A percentile compares a stretch with the other conserved stretches of the same genome.
Evolutionary conservation across 345 rosid genomes (phyloP).

Genomic region (Euclidium syriacum): DNA sequence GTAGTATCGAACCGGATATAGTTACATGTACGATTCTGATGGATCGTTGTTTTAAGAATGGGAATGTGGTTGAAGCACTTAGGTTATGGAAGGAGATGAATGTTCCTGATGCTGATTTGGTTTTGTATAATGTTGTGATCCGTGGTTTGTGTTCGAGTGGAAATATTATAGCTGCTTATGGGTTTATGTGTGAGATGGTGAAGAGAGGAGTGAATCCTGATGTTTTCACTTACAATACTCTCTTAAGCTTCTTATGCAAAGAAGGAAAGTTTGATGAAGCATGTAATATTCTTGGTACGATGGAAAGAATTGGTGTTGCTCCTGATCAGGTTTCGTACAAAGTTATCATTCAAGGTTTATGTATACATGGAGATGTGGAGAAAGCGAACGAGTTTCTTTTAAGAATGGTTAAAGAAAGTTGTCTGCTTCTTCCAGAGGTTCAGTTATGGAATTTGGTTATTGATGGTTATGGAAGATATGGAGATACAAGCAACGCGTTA

Average conservation of each 20-base stretch:
- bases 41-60: conserved; percentile 64
- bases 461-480: conserved; percentile 52
- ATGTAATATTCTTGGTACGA: conserved; percentile 36
- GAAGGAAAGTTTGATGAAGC: conserved; percentile 55
- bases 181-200: conserved; percentile 51
- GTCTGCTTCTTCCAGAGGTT: conserved; percentile 48
- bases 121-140: conserved; percentile 61
- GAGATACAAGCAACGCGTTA: conserved; percentile 43
- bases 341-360: conserved; percentile 53
- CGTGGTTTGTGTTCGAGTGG: conserved; percentile 48
- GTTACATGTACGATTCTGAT: conserved; percentile 60
- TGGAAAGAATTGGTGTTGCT: conserved; percentile 49
- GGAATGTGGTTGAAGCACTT: conserved; percentile 44
- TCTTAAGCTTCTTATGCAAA: conserved; percentile 57
- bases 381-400: conserved; percentile 42
- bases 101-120: conserved; percentile 35
- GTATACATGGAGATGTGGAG: conserved; percentile 38
- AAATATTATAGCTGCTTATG: conserved; percentile 41
- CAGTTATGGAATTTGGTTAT: conserved; percentile 61
- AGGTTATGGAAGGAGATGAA: conserved; percentile 45
- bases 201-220: conserved; percentile 63
- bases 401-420: conserved; percentile 40
- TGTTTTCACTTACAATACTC: conserved; percentile 55
- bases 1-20: conserved; percentile 36
- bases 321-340: conserved; percentile 59